Percentiles rank a stretch among this genome's conserved stretches.
These are phyloP conservation scores for Funneliformis mosseae DNA, from an alignment of 192 early-diverging fungal genomes.

Conservation along the genomic window DNA sequence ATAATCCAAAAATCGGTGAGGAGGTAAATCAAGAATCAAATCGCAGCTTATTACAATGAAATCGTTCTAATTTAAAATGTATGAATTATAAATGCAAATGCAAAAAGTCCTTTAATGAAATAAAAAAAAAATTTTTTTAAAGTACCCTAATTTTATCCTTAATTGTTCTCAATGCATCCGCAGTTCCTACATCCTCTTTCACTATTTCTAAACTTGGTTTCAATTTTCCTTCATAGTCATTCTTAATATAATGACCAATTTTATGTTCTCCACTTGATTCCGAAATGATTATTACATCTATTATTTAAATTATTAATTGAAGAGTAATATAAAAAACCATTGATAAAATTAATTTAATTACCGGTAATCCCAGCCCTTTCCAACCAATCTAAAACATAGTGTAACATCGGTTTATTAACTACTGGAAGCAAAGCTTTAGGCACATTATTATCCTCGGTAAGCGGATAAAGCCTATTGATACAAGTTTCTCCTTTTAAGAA, in stretches of 20 bases:
- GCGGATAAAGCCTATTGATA: conserved; percentile 63
- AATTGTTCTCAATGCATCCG: conserved; percentile 79
- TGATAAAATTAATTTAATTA: background rate
- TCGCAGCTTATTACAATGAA: conserved; percentile 94
- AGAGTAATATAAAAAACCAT: background rate
- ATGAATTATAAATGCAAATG: conserved; percentile 9
- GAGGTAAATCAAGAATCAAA: conserved; percentile 80
- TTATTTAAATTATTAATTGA: background rate
- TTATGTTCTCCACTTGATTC: conserved; percentile 71
- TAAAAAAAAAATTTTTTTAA: conserved; percentile 1
- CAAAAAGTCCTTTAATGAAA: background rate
- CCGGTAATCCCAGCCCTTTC: conserved; percentile 76
- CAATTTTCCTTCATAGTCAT: conserved; percentile 64
- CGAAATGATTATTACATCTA: conserved; percentile 78
- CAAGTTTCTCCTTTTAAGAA: background rate
- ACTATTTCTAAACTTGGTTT: conserved; percentile 66
- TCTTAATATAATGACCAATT: conserved; percentile 62
- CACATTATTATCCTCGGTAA: conserved; percentile 78
- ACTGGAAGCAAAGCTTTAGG: conserved; percentile 95
- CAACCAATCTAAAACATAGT: conserved; percentile 93
- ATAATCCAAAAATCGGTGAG: conserved; percentile 82
- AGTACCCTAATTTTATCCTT: conserved; percentile 83
- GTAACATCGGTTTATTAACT: conserved; percentile 93
- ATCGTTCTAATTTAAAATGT: conserved; percentile 58
- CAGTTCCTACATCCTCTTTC: conserved; percentile 72